Conservation (phyloP, 805 yeast species). For the Phaffomyces thermotolerans region DNA sequence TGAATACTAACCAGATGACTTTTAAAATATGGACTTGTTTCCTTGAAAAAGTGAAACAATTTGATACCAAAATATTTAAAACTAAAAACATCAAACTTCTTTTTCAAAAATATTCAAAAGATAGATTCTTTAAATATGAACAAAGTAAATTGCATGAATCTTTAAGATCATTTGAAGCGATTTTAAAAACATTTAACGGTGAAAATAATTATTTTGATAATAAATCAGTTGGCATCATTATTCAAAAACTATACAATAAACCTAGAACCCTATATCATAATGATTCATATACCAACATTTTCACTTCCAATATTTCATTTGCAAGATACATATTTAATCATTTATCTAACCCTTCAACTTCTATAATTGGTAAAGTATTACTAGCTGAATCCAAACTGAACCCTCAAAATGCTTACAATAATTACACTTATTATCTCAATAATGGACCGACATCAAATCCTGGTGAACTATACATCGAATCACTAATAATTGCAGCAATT, state of each 20-base stretch:
- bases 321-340: slow-evolving; percentile 18
- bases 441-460: slow-evolving; percentile 22
- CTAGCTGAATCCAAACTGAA: slow-evolving; percentile 27
- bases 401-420: slow-evolving; percentile 25
- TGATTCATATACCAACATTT: neutral
- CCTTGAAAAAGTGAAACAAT: neutral
- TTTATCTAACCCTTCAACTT: slow-evolving; percentile 12
- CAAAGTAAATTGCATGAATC: slow-evolving; percentile 1
- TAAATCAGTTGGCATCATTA: slow-evolving; percentile 10
- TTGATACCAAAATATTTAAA: neutral
- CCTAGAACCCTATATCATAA: neutral
- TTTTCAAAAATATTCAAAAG: neutral
- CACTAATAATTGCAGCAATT: slow-evolving; percentile 44
- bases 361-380: slow-evolving; percentile 17
- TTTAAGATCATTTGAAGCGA: neutral
- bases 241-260: slow-evolving; percentile 10
- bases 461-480: slow-evolving; percentile 27
- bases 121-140: slow-evolving; percentile 2
- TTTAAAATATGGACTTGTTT: slow-evolving; percentile 5
- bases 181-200: neutral
- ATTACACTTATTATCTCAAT: slow-evolving; percentile 19
- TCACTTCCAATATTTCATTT: slow-evolving; percentile 11
- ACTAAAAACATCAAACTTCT: neutral
- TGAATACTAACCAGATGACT: neutral
- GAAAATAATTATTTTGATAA: slow-evolving; percentile 10